Base-by-base conservation (phyloP, 805 yeast species). In the Metschnikowia lachancei region DNA sequence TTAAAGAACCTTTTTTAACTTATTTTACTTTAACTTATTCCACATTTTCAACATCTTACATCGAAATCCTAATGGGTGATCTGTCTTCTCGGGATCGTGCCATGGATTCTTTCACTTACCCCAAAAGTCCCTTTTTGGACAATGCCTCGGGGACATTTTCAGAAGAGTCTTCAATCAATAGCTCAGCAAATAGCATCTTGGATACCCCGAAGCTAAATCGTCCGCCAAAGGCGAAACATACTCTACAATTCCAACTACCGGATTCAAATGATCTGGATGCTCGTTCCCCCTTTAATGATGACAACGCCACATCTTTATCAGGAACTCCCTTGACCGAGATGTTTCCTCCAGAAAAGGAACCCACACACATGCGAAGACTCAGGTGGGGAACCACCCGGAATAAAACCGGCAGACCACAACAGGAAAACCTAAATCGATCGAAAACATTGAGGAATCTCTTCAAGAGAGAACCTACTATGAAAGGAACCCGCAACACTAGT, bases 351-450 rank as follows among this genome's bases (percentile, higher is more conserved):
- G 55, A 50, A 18, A 36, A 34, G 35, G 55, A 54, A 36, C 45
- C 41, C 13, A 72, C 85, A 0, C 69, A 75, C n/a, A 85, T 86
- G 81, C 81, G 84, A 54, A 76, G 95, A 58, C 78, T 83, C 55
- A 76, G 96, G 66, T 88, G 95, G 96, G 97, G 97, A 48, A 91
- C 97, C 3, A 88, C 85, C 54, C 76, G 96, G 55, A 79, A 81
- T 58, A 80, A 80, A 48, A 76, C 80, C 51, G 95, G 95, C 8
- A 74, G 76, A 39, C 91, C 94, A 18, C 54, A 60, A 37, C 60
- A 60, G 43, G 73, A 69, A 46, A 64, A 66, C 37, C 67, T 79
- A 12, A 75, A 76, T 7, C 69, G 91, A 53, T 76, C 82, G 14
- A 83, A 74, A 58, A 83, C 92, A 0, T 61, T 85, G 36, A 74